phyloP scores from a whole-genome alignment of 192 early-diverging fungal species.

The Podila minutissima region DNA sequence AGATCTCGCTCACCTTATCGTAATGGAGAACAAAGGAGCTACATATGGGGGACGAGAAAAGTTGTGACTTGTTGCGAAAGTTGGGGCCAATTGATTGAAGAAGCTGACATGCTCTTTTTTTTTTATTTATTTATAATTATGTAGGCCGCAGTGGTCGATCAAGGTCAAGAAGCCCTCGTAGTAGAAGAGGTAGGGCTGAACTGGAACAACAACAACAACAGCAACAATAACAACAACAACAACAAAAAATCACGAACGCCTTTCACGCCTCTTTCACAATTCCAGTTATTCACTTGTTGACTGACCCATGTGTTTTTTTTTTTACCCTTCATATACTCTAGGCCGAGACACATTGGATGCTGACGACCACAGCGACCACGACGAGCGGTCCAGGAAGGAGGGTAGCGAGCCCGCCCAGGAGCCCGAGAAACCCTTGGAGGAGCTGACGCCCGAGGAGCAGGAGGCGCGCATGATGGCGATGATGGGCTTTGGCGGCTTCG shows the following conservation, averaged over 20 bases:
- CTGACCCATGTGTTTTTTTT: neutral
- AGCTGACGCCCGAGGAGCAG: slow-evolving; percentile 58
- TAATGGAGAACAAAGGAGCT: slow-evolving; percentile 1
- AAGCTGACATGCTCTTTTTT: neutral
- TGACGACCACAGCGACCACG: slow-evolving; percentile 15
- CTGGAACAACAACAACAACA: neutral
- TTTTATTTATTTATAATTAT: neutral
- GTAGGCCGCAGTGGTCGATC: slow-evolving; percentile 37
- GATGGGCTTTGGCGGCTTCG: slow-evolving; percentile 93
- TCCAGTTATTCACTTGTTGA: neutral
- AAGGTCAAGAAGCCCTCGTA: slow-evolving; percentile 39
- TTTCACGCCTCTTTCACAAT: neutral
- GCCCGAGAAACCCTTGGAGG: slow-evolving; percentile 15
- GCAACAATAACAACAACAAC: neutral
- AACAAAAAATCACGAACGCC: neutral
- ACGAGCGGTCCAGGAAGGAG: neutral
- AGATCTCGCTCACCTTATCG: slow-evolving; percentile 37
- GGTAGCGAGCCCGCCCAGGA: neutral
- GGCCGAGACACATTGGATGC: slow-evolving; percentile 8
- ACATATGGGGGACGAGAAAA: no score
- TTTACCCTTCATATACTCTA: neutral
- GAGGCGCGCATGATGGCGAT: slow-evolving; percentile 86
- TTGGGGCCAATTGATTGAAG: neutral
- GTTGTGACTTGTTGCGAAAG: no score
- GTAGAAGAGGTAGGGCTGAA: slow-evolving; percentile 4